Percentiles rank a stretch among this genome's conserved stretches.
These are phyloP conservation scores for Magnaporthales sp. DNA, from an alignment of 2,329 filamentous ascomycete species.

Conservation along the genomic window DNA sequence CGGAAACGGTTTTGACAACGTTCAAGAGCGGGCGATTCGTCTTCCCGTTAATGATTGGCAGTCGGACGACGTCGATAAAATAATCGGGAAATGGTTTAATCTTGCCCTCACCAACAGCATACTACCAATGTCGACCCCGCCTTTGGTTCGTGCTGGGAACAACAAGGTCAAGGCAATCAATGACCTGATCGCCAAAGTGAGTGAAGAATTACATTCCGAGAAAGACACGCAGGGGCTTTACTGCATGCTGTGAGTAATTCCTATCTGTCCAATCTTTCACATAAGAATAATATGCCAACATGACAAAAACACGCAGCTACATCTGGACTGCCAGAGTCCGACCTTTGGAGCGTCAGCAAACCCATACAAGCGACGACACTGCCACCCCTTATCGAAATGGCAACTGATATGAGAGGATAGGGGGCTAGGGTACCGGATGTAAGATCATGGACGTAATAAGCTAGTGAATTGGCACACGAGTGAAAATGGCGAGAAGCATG, in stretches of 20 bases:
- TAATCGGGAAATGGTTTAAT: constrained; percentile 78
- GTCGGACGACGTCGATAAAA: constrained; percentile 51
- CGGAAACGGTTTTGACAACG: constrained; percentile 69
- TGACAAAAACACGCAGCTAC: background rate
- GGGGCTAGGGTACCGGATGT: too few species aligned
- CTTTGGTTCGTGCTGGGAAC: constrained; percentile 56
- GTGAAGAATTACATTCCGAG: constrained; percentile 61
- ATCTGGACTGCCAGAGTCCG: background rate
- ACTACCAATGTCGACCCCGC: constrained; percentile 62
- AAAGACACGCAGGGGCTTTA: constrained; percentile 42
- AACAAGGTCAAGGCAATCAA: constrained; percentile 55
- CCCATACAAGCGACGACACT: background rate
- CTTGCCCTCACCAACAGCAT: constrained; percentile 65
- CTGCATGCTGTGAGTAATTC: constrained; percentile 61
- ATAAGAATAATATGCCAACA: background rate
- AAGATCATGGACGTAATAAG: too few species aligned
- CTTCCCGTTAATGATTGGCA: constrained; percentile 71
- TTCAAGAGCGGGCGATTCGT: constrained; percentile 59
- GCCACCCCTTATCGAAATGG: too few species aligned
- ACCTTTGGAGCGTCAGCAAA: background rate
- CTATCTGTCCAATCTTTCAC: background rate
- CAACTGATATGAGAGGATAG: too few species aligned
- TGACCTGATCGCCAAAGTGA: constrained; percentile 52
- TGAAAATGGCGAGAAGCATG: too few species aligned
- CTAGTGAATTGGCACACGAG: too few species aligned